Conservation (phyloP, 441 rosid species). For the Syzygium malaccense region DNA sequence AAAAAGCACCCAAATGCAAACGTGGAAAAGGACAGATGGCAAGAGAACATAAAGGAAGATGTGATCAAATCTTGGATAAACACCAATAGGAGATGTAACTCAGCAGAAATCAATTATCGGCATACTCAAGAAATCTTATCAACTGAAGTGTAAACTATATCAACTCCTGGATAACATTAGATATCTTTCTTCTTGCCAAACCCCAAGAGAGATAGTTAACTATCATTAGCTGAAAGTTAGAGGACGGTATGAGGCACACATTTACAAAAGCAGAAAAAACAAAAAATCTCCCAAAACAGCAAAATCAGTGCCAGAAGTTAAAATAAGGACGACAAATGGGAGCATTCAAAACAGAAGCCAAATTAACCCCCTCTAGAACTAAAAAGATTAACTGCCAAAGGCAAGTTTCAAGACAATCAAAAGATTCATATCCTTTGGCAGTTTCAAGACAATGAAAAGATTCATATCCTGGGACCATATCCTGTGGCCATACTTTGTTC, state of each 20-base stretch:
- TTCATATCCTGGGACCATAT: background rate
- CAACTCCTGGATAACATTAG: background rate
- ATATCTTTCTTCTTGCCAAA: background rate
- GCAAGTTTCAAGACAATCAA: background rate
- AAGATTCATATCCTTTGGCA: background rate
- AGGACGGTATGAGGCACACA: background rate
- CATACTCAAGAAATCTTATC: background rate
- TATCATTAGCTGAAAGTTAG: background rate
- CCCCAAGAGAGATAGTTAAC: background rate
- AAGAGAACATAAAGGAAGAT: background rate
- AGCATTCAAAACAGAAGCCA: background rate
- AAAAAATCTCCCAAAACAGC: background rate
- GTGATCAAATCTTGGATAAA: background rate
- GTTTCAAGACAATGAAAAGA: background rate
- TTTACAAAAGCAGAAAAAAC: background rate
- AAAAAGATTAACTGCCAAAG: background rate
- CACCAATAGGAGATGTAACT: background rate
- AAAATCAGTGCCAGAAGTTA: background rate
- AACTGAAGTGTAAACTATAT: background rate
- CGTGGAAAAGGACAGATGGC: background rate
- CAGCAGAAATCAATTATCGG: background rate
- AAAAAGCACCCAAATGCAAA: background rate
- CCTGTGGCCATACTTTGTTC: background rate
- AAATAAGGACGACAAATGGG: background rate
- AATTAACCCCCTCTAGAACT: background rate